Percentiles rank a stretch among this genome's conserved stretches.
These are phyloP conservation scores for Ceratonia siliqua DNA, from an alignment of 306 rosid species.

Conservation along the genomic window DNA sequence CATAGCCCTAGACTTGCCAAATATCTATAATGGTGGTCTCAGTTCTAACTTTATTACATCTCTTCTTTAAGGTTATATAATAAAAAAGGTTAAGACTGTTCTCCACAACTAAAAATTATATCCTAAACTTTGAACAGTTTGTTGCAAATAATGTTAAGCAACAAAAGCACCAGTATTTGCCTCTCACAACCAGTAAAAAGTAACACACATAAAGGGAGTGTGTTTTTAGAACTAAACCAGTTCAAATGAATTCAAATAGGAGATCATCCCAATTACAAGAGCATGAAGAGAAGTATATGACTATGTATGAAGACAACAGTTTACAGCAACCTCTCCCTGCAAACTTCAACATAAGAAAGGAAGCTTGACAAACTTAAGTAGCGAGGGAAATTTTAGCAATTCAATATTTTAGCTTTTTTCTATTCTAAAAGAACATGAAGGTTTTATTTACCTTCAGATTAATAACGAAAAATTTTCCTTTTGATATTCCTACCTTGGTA, in stretches of 20 bases:
- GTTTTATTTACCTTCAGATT: conserved; percentile 73
- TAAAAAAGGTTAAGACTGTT: too few relatives aligned
- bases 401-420: too few relatives aligned
- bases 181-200: neutral
- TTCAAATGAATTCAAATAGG: conserved; percentile 56
- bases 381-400: conserved; percentile 13
- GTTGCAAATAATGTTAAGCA: conserved; percentile 39
- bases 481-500: conserved; percentile 87
- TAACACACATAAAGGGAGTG: neutral
- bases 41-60: too few relatives aligned
- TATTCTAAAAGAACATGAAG: conserved; percentile 12
- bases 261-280: conserved; percentile 82
- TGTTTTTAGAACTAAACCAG: conserved; percentile 52
- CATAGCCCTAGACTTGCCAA: too few relatives aligned
- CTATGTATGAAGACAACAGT: conserved; percentile 59
- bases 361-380: conserved; percentile 7
- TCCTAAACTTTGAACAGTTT: neutral
- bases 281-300: conserved; percentile 77
- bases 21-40: too few relatives aligned
- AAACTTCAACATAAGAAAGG: conserved; percentile 32
- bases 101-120: neutral
- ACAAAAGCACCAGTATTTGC: conserved; percentile 6
- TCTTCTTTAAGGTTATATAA: too few relatives aligned
- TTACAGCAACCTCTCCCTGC: too few relatives aligned
- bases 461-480: conserved; percentile 77